A percentile compares a stretch with the other conserved stretches of the same genome.
Evolutionary conservation across 306 rosid genomes (phyloP).

Genomic region (Coriaria nepalensis): DNA sequence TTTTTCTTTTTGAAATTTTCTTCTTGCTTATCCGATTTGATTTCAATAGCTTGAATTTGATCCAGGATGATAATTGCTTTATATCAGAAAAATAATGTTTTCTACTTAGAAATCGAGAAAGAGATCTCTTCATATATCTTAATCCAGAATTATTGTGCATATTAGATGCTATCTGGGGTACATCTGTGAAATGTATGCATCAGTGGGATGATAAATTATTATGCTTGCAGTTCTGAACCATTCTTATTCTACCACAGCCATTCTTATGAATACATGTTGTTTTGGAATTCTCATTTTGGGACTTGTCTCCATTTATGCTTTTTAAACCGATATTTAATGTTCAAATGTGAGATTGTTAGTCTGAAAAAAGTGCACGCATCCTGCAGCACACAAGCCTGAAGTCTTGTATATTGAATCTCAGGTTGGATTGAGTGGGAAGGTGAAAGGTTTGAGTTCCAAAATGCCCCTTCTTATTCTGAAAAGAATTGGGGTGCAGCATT

Average conservation of each 20-base stretch:
- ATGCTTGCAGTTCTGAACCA: no score
- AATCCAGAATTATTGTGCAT: no score
- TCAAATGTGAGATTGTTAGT: constrained; percentile 1
- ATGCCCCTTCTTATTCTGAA: constrained; percentile 91
- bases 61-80: no score
- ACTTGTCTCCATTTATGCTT: not conserved
- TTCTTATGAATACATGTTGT: not conserved
- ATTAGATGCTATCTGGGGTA: no score
- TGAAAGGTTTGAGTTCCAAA: constrained; percentile 73
- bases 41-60: no score
- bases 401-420: constrained; percentile 39
- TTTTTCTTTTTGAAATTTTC: constrained; percentile 14
- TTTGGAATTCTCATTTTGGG: constrained; percentile 3
- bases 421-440: constrained; percentile 99
- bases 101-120: no score
- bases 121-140: no score
- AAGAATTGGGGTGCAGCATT: constrained; percentile 98
- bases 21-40: not conserved
- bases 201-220: no score
- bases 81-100: no score
- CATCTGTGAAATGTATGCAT: no score
- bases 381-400: constrained; percentile 17
- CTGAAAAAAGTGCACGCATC: constrained; percentile 5
- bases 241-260: not conserved
- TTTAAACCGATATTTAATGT: not conserved